Conservation (phyloP, 129 eudicot genomes). For the Oenanthe sinensis region DNA sequence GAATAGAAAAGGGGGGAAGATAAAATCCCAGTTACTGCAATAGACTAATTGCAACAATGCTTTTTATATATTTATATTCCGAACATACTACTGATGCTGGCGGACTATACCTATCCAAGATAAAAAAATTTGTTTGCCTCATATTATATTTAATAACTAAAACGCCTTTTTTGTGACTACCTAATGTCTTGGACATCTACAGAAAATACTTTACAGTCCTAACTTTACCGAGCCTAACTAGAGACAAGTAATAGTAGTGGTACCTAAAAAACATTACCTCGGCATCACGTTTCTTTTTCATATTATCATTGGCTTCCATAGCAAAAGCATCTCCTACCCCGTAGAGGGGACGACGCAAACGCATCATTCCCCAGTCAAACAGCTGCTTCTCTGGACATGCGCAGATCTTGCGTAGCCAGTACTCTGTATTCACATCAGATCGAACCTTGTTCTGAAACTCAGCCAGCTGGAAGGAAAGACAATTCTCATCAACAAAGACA, state of each 20-base stretch:
- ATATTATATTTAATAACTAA: background rate
- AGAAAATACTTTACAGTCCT: background rate
- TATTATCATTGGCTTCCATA: slow-evolving; percentile 59
- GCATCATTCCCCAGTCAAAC: slow-evolving; percentile 94
- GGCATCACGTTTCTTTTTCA: slow-evolving; percentile 83
- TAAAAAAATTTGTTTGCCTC: background rate
- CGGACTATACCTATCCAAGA: background rate
- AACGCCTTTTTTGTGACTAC: background rate
- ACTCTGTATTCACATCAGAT: slow-evolving; percentile 81
- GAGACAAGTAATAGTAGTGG: background rate
- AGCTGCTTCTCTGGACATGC: slow-evolving; percentile 40
- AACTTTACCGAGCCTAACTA: background rate
- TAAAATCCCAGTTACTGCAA: background rate
- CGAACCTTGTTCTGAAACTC: slow-evolving; percentile 88
- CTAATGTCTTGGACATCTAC: background rate
- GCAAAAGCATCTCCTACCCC: slow-evolving; percentile 91
- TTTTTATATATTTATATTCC: background rate
- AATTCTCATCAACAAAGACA: slow-evolving; percentile 7
- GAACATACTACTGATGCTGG: slow-evolving; percentile 1
- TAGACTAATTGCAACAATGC: background rate
- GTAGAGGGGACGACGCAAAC: slow-evolving; percentile 64
- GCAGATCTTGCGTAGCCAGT: slow-evolving; percentile 71
- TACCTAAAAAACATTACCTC: slow-evolving; percentile 43
- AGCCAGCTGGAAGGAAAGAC: slow-evolving; percentile 54
- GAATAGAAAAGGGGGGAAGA: background rate